Evolutionary conservation across 1,139 yeast genomes (phyloP).

Genomic region (Diutina scorzettiae): DNA sequence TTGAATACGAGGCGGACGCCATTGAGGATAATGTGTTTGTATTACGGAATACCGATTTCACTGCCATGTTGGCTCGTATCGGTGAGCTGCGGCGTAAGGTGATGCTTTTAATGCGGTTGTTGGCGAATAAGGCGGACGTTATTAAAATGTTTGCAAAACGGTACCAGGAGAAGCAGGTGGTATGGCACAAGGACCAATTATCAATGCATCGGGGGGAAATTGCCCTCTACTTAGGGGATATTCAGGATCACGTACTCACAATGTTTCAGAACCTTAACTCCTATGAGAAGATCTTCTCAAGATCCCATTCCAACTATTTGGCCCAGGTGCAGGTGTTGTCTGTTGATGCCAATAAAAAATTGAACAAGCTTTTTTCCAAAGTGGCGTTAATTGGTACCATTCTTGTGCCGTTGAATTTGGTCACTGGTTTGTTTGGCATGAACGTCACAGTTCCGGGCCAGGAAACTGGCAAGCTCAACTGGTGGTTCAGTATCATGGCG

Average conservation of each 20-base stretch:
- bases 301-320: slow-evolving; percentile 84
- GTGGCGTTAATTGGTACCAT: slow-evolving; percentile 88
- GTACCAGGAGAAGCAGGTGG: slow-evolving; percentile 7
- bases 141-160: slow-evolving; percentile 95
- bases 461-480: slow-evolving; percentile 19
- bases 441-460: slow-evolving; percentile 82
- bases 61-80: slow-evolving; percentile 63
- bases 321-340: slow-evolving; percentile 93
- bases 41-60: slow-evolving; percentile 9
- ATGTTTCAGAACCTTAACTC: slow-evolving; percentile 87
- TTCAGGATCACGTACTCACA: slow-evolving; percentile 93
- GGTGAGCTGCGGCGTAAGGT: slow-evolving; percentile 86
- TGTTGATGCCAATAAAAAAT: slow-evolving; percentile 71
- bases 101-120: slow-evolving; percentile 82
- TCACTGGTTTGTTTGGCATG: slow-evolving; percentile 95
- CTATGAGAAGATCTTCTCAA: slow-evolving; percentile 83
- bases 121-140: slow-evolving; percentile 94
- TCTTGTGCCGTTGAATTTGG: slow-evolving; percentile 76
- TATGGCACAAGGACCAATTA: background rate
- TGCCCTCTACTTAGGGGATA: slow-evolving; percentile 87
- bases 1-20: slow-evolving; percentile 43
- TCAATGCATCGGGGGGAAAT: slow-evolving; percentile 62
- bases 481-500: slow-evolving; percentile 18
- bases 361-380: slow-evolving; percentile 77
- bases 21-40: background rate